Conservation (phyloP, 1,284 basidiomycete genomes). For the Mycena sp. region DNA sequence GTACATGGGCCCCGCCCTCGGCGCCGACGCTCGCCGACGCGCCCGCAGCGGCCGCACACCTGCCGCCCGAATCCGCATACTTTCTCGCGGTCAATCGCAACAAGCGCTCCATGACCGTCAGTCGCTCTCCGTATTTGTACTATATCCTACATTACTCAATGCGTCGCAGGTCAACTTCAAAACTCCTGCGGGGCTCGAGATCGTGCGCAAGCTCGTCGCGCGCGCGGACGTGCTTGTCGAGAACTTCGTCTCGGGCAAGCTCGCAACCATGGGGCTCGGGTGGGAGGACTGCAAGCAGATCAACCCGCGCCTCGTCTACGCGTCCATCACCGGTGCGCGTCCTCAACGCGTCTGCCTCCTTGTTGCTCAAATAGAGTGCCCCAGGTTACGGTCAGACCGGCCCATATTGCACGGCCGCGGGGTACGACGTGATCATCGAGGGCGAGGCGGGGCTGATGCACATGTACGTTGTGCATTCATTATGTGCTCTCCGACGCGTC, state of each 20-base stretch:
- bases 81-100: slow-evolving; percentile 92
- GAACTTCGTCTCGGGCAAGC: slow-evolving; percentile 88
- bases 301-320: slow-evolving; percentile 88
- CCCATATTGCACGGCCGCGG: slow-evolving; percentile 84
- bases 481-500: not conserved
- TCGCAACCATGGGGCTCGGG: slow-evolving; percentile 85
- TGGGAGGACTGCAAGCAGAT: slow-evolving; percentile 85
- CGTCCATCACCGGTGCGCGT: slow-evolving; percentile 84
- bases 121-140: slow-evolving; percentile 88
- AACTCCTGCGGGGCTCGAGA: slow-evolving; percentile 76
- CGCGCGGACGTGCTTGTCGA: slow-evolving; percentile 90
- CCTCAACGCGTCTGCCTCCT: slow-evolving; percentile 22
- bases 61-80: slow-evolving; percentile 93
- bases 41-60: slow-evolving; percentile 62
- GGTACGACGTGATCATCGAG: slow-evolving; percentile 93
- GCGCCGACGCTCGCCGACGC: slow-evolving; percentile 66
- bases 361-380: not conserved
- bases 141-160: slow-evolving; percentile 54
- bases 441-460: slow-evolving; percentile 95
- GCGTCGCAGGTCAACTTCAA: slow-evolving; percentile 76
- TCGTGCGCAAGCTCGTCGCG: slow-evolving; percentile 78
- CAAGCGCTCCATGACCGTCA: slow-evolving; percentile 86
- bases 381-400: slow-evolving; percentile 95
- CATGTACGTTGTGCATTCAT: slow-evolving; percentile 63
- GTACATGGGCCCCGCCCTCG: slow-evolving; percentile 82